Conservation (phyloP, 2,329 filamentous ascomycete species). For the Fusarium sp. region DNA sequence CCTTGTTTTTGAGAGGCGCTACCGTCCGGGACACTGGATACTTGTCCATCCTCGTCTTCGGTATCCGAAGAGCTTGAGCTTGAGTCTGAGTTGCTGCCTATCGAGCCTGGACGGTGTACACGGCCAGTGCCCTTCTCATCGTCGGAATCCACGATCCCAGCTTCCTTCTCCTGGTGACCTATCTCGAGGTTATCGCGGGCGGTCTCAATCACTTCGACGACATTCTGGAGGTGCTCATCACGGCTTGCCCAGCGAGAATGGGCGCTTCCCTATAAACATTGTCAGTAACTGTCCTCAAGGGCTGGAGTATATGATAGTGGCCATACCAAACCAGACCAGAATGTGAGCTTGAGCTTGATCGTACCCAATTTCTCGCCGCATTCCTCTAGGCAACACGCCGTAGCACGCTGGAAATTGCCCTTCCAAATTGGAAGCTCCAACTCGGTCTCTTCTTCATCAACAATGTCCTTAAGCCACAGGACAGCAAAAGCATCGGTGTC, state of each 20-base stretch:
- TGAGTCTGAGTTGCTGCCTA: slow-evolving; percentile 47
- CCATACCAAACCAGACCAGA: slow-evolving; percentile 57
- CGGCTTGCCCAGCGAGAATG: slow-evolving; percentile 56
- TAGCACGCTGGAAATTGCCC: slow-evolving; percentile 67
- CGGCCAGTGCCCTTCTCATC: slow-evolving; percentile 12
- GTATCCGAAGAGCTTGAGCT: slow-evolving; percentile 52
- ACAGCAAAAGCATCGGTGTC: slow-evolving; percentile 74
- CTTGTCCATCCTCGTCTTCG: slow-evolving; percentile 49
- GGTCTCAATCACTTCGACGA: slow-evolving; percentile 65
- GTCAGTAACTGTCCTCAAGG: slow-evolving; percentile 15
- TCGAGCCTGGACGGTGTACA: slow-evolving; percentile 31
- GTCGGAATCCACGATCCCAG: slow-evolving; percentile 55
- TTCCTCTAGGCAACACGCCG: slow-evolving; percentile 58
- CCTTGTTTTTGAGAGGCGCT: slow-evolving; percentile 60
- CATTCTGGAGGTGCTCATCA: slow-evolving; percentile 55
- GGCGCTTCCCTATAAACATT: slow-evolving; percentile 51
- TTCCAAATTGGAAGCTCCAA: slow-evolving; percentile 76
- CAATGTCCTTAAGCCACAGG: slow-evolving; percentile 78
- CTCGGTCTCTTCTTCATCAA: slow-evolving; percentile 75
- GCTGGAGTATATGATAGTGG: background rate
- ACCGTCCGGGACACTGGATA: slow-evolving; percentile 52
- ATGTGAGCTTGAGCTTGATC: slow-evolving; percentile 58
- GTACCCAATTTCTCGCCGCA: slow-evolving; percentile 66
- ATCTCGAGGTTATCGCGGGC: slow-evolving; percentile 55
- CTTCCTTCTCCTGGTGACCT: slow-evolving; percentile 54